phyloP scores from a whole-genome alignment of 495 filamentous ascomycete species.

The Pseudomonodictys pantanalensis region DNA sequence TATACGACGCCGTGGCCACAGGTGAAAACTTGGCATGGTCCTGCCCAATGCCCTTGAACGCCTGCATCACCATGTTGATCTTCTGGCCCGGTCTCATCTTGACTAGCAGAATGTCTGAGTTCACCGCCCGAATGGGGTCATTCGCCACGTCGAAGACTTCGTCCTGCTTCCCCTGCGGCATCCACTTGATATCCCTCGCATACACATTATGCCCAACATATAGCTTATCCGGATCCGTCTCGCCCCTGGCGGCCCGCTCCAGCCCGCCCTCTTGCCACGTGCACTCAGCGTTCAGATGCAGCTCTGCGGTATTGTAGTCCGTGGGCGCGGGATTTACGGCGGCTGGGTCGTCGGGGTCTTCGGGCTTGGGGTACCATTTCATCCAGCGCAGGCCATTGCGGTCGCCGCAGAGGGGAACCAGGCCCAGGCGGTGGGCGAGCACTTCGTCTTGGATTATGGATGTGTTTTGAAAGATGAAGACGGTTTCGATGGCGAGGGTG shows the following conservation, averaged over 20 bases:
- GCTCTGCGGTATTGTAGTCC: constrained; percentile 77
- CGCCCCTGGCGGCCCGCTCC: constrained; percentile 47
- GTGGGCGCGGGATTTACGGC: constrained; percentile 46
- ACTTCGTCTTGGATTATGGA: constrained; percentile 98
- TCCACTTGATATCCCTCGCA: constrained; percentile 73
- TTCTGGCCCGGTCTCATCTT: constrained; percentile 91
- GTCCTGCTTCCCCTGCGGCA: constrained; percentile 69
- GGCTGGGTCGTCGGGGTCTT: constrained; percentile 51
- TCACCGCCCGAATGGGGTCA: constrained; percentile 63
- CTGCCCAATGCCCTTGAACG: constrained; percentile 86
- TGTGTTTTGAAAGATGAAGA: constrained; percentile 92
- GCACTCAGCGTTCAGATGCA: constrained; percentile 72
- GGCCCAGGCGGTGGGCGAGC: constrained; percentile 79
- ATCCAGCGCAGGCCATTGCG: constrained; percentile 73
- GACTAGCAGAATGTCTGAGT: constrained; percentile 91
- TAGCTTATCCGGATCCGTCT: constrained; percentile 75
- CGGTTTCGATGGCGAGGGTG: constrained; percentile 85
- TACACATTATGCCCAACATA: constrained; percentile 88
- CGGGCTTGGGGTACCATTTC: constrained; percentile 66
- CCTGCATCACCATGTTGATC: constrained; percentile 79
- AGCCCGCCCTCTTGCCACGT: constrained; percentile 67
- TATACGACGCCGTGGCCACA: constrained; percentile 89
- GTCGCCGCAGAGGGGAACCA: constrained; percentile 81
- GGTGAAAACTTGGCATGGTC: constrained; percentile 98
- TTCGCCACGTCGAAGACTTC: constrained; percentile 62